Evolutionary conservation across 2,329 filamentous ascomycete genomes (phyloP).

Genomic region (Boeremia exigua): DNA sequence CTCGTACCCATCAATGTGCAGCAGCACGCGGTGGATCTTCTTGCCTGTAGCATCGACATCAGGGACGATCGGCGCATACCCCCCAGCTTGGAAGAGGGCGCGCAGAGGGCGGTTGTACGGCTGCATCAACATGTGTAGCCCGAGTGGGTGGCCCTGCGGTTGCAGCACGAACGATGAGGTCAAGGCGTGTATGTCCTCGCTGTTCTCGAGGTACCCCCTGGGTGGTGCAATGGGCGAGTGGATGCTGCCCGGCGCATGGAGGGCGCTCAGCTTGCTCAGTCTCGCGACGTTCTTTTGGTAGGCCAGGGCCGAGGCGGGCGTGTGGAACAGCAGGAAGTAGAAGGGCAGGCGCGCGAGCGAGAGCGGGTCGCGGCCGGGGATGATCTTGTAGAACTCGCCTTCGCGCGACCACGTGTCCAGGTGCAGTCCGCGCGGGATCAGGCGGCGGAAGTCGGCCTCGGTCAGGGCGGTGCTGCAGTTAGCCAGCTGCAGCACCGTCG

Average conservation of each 20-base stretch:
- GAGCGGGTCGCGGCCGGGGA: slow-evolving; percentile 68
- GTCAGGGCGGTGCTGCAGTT: slow-evolving; percentile 59
- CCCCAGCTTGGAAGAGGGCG: slow-evolving; percentile 36
- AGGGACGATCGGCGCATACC: slow-evolving; percentile 42
- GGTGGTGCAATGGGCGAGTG: slow-evolving; percentile 53
- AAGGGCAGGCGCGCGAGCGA: slow-evolving; percentile 68
- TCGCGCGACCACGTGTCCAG: slow-evolving; percentile 69
- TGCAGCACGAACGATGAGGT: slow-evolving; percentile 58
- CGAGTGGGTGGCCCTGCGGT: slow-evolving; percentile 29
- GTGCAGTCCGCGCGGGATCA: slow-evolving; percentile 67
- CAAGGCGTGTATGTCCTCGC: slow-evolving; percentile 54
- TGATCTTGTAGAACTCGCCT: slow-evolving; percentile 66
- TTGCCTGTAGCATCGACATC: slow-evolving; percentile 19
- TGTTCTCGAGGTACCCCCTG: slow-evolving; percentile 52
- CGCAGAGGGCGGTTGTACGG: slow-evolving; percentile 53
- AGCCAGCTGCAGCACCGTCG: slow-evolving; percentile 61
- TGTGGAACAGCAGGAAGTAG: slow-evolving; percentile 74
- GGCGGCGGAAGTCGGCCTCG: slow-evolving; percentile 73
- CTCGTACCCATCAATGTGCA: slow-evolving; percentile 46
- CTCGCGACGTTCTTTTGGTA: slow-evolving; percentile 64
- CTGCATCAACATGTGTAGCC: slow-evolving; percentile 39
- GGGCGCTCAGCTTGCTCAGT: slow-evolving; percentile 58
- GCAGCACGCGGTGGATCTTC: slow-evolving; percentile 39
- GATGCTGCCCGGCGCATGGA: slow-evolving; percentile 52
- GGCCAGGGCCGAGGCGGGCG: slow-evolving; percentile 61